Conservation (phyloP, 1,139 yeast species). For the Yamadazyma triangularis region DNA sequence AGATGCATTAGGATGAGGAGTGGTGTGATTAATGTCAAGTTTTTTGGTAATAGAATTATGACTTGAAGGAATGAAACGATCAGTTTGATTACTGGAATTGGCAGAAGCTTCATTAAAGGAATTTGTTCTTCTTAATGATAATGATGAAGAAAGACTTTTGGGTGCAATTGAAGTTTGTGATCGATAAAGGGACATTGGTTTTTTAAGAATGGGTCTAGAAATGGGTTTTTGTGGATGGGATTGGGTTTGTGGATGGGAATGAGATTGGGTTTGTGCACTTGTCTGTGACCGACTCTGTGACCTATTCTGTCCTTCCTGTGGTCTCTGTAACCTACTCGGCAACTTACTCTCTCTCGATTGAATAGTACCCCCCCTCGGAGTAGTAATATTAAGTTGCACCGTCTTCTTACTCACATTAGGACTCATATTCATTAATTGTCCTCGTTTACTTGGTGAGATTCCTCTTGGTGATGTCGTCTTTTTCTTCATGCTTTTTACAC, state of each 20-base stretch:
- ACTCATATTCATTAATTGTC: constrained; percentile 36
- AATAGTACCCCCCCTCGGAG: too few species aligned
- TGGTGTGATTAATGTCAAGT: constrained; percentile 22
- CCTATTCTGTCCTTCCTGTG: constrained; percentile 10
- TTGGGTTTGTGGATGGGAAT: too few species aligned
- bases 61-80: constrained; percentile 44
- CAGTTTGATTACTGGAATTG: constrained; percentile 14
- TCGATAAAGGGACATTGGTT: constrained; percentile 13
- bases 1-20: constrained; percentile 45
- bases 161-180: constrained; percentile 10
- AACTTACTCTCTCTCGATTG: constrained; percentile 7
- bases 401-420: constrained; percentile 36
- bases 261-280: too few species aligned
- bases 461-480: not conserved
- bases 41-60: constrained; percentile 41
- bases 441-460: constrained; percentile 27
- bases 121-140: constrained; percentile 30
- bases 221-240: constrained; percentile 4
- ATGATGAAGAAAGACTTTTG: constrained; percentile 12
- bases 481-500: not conserved
- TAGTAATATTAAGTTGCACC: constrained; percentile 17
- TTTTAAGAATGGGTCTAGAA: constrained; percentile 14
- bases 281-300: too few species aligned
- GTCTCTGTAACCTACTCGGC: constrained; percentile 4
- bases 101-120: constrained; percentile 20